Evolutionary conservation across 257 asterid species (phyloP), one percentile per base, ranked within the genome.

Genomic region (Perilla frutescens): DNA sequence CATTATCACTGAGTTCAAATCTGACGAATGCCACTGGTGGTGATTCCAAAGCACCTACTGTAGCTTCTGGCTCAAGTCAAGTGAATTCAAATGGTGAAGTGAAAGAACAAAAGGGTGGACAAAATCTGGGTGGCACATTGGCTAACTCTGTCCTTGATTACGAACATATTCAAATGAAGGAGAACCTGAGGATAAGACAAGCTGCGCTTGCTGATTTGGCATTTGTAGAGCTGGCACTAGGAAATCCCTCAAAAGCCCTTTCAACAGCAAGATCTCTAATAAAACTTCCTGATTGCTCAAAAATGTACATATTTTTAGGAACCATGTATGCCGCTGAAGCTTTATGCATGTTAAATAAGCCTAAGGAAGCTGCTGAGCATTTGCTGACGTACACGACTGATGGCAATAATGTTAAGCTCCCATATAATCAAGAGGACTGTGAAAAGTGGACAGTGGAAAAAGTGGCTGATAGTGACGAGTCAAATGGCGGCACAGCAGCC

Each of bases 251-350:
- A 63, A 83, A 74, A 77, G 97, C 97, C 79, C 82, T 92, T 59
- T 68, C 81, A 10, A 53, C 80, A 2, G 95, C 95, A 9, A 86
- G 74, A 72, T 80, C 90, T 68, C 88, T 92, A n/a, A 43, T 89
- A 76, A 71, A 79, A 77, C 86, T 86, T 62, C 79, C 84, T 0
- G 88, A 82, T n/a, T 86, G 91, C 74, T 85, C 88, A 31, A 85
- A 76, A 68, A 84, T 87, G 67, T 85, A 90, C 67, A 14, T 79
- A 15, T 92, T 88, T 50, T 66, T 90, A 36, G 97, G 96, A 9
- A 84, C 80, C 29, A 58, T 84, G 80, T 90, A 90, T 59, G 95
- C 88, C 20, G 91, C 96, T 3, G 98, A 92, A 77, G 97, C 98
- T 66, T 66, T 92, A 56, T 92, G 97, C 84, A 39, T 82, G 80